Base-by-base conservation (phyloP, 2,329 filamentous ascomycete genomes). In the Colletotrichum sp. region DNA sequence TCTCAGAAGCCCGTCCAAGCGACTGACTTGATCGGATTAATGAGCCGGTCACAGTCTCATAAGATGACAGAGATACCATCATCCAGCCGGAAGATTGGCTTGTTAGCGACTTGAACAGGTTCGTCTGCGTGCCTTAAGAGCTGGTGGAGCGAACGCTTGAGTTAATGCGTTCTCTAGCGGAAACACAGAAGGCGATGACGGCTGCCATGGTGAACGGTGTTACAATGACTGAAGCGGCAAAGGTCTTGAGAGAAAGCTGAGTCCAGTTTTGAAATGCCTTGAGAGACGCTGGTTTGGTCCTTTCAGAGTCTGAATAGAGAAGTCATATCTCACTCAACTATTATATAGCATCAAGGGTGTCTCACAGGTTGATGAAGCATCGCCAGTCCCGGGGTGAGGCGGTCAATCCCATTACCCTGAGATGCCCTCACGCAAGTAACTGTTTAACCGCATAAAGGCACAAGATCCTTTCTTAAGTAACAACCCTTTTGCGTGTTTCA, bases 231-330 rank as follows among this genome's bases (percentile, higher is more conserved):
- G 43, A 48, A 48, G 43, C 43, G 10, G 43, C 43, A 48, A 48
- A 48, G 22, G 18, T n/a, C 43, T 48, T 9, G 18, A 48, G 43
- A 18, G 22, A 48, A 12, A 13, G 43, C 43, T 48, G 43, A 48
- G 18, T 2, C 4, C 10, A 13, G 43, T n/a, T 48, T 48, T 9
- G 4, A 22, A n/a, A 48, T 48, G 5, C 18, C 43, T 48, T 4
- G 18, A 4, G 3, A 12, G 4, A 5, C 43, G 18, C 18, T 5
- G 6, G 6, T 48, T 48, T 22, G 6, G 43, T 22, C 8, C 8
- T 10, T 6, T 6, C 5, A 0, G 39, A 6, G 9, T 10, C 39
- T 43, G 5, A 43, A 43, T 0, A n/a, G 5, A n/a, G 39, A 16
- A 9, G 10, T 9, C 8, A 43, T 8, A 43, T 43, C 39, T 43